Evolutionary conservation across 805 yeast species (phyloP), one percentile per base, ranked within the genome.

Genomic region (Starmerella vaccinii): DNA sequence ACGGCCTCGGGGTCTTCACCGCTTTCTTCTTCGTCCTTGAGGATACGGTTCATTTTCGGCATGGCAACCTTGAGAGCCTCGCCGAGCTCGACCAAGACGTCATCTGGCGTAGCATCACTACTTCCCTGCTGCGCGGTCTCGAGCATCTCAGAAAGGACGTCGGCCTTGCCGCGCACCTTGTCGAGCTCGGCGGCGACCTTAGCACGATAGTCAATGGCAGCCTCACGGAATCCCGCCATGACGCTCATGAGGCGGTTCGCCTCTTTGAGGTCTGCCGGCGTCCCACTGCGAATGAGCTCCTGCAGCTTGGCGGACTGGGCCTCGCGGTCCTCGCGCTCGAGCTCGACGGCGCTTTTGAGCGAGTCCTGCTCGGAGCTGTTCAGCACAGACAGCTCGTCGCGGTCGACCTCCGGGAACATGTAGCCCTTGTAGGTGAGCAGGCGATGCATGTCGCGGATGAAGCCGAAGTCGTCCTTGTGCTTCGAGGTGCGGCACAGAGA

Each of bases 161-260:
- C 95, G 13, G 87, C 84, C 68, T 92, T 92, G 50, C 95, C 76
- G 59, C 79, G 81, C 61, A 92, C 74, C 64, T 84, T 82, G 44
- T 84, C 86, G 48, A 92, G 72, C 62, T 92, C 97, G 56, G 83
- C 86, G 30, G 82, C 80, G 30, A 89, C 82, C 59, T 84, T 79
- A 50, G 84, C 85, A 62, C 79, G 80, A 57, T 87, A 84, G 60
- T 81, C 84, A 49, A 78, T 77, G 54, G 76, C 71, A 54, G 80
- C 78, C 64, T 88, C 95, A 61, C 84, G 87, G 72, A 87, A 92
- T 5, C 99, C 99, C 5, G 97, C 95, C 96, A 92, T 88, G 59
- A 92, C 80, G 65, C 90, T 88, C 98, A 92, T 92, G 66, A 92
- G 75, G 59, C 84, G 86, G 67, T 92, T 92, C 40, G 99, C 99